Percentiles rank a stretch among this genome's conserved stretches.
Conservation (phyloP, 2,329 filamentous ascomycete species). For the Davidsoniella neocaledoniae region DNA sequence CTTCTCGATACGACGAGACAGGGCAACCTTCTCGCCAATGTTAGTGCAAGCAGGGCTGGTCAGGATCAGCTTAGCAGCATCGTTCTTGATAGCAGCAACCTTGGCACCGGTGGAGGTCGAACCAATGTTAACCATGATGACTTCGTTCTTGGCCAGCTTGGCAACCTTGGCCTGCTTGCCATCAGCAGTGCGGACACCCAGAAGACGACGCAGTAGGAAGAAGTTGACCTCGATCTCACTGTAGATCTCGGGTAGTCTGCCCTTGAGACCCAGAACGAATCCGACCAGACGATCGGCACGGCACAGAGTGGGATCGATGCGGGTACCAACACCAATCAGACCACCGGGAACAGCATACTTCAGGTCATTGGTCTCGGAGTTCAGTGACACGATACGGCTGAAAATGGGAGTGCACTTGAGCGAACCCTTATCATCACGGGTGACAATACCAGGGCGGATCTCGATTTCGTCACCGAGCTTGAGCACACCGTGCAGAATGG, state of each 20-base stretch:
- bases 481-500: slow-evolving; percentile 87
- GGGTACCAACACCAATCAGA: slow-evolving; percentile 93
- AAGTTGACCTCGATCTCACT: slow-evolving; percentile 98
- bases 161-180: slow-evolving; percentile 99
- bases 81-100: slow-evolving; percentile 90
- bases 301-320: slow-evolving; percentile 94
- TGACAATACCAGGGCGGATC: slow-evolving; percentile 96
- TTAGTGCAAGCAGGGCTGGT: slow-evolving; percentile 93
- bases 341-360: slow-evolving; percentile 97
- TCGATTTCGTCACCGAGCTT: slow-evolving; percentile 98
- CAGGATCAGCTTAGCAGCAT: slow-evolving; percentile 86
- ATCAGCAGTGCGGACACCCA: slow-evolving; percentile 94
- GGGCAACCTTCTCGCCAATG: slow-evolving; percentile 92
- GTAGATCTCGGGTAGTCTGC: slow-evolving; percentile 89
- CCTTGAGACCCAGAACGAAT: slow-evolving; percentile 90
- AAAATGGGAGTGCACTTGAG: slow-evolving; percentile 96
- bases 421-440: slow-evolving; percentile 80
- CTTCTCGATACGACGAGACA: slow-evolving; percentile 95
- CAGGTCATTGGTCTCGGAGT: slow-evolving; percentile 94
- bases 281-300: slow-evolving; percentile 97
- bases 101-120: slow-evolving; percentile 95
- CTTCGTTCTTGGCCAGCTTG: slow-evolving; percentile 95
- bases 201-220: slow-evolving; percentile 82
- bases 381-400: slow-evolving; percentile 84
- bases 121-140: slow-evolving; percentile 99